A percentile compares a stretch with the other conserved stretches of the same genome.
Evolutionary conservation across 306 rosid genomes (phyloP).

Genomic region (Castanopsis chinensis): DNA sequence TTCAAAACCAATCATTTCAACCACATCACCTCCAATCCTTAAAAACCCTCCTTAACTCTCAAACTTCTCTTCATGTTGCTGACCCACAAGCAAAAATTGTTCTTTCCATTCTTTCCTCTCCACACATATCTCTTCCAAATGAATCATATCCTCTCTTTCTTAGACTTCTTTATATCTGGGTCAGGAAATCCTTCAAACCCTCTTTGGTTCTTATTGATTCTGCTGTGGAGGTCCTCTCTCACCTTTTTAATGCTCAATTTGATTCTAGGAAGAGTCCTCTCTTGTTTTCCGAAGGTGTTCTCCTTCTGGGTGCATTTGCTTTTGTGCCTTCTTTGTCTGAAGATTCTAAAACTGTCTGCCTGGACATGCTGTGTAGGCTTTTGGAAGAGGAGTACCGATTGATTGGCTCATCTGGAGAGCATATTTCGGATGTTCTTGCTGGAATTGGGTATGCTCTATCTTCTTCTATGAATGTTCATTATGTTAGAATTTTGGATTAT

Average conservation of each 20-base stretch:
- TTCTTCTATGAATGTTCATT: conserved; percentile 49
- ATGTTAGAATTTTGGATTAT: conserved; percentile 44
- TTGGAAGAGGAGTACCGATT: conserved; percentile 37
- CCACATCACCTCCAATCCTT: conserved; percentile 56
- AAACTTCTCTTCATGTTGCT: conserved; percentile 69
- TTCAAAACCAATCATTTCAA: conserved; percentile 41
- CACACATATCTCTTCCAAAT: conserved; percentile 41
- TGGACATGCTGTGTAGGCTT: conserved; percentile 47
- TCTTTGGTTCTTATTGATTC: conserved; percentile 47
- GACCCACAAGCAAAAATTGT: conserved; percentile 82
- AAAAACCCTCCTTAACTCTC: conserved; percentile 60
- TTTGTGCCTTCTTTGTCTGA: conserved; percentile 46
- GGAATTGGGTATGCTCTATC: conserved; percentile 86
- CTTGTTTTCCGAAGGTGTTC: conserved; percentile 49
- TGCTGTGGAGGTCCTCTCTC: conserved; percentile 36
- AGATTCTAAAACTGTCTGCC: conserved; percentile 44
- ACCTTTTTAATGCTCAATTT: conserved; percentile 31
- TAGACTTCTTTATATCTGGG: conserved; percentile 75
- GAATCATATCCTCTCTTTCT: conserved; percentile 53
- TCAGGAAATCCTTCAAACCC: conserved; percentile 67
- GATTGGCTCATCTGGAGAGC: conserved; percentile 35
- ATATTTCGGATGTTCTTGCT: conserved; percentile 65
- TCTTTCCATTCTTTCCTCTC: conserved; percentile 55
- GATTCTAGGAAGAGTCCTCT: conserved; percentile 29
- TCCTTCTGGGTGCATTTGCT: conserved; percentile 68